These are phyloP conservation scores for Penicillium argentinense DNA, from an alignment of 495 filamentous ascomycete species.

Conservation along the genomic window DNA sequence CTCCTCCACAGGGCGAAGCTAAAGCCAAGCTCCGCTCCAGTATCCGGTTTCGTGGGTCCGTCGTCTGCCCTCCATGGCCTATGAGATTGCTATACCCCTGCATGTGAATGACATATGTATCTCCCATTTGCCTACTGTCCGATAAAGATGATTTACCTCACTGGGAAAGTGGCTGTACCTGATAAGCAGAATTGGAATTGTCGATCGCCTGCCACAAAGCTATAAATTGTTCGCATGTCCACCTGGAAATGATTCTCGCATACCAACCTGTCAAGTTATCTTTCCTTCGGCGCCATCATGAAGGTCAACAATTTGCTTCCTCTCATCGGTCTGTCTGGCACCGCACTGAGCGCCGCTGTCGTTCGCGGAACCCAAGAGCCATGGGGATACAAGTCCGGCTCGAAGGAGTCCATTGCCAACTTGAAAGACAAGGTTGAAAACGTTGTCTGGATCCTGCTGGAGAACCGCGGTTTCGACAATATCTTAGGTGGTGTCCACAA, in stretches of 20 bases:
- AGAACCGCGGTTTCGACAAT: conserved; percentile 50
- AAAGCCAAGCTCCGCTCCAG: background rate
- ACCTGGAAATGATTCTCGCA: conserved; percentile 14
- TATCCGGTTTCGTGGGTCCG: conserved; percentile 2
- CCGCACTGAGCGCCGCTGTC: conserved; percentile 21
- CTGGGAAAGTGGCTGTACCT: background rate
- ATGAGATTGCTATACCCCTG: background rate
- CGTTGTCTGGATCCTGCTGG: conserved; percentile 45
- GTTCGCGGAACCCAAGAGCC: conserved; percentile 8
- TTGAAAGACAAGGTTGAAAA: conserved; percentile 49
- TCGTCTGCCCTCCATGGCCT: background rate
- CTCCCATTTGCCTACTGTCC: conserved; percentile 2
- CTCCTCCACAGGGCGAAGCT: too few species aligned
- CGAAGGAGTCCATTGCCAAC: conserved; percentile 34
- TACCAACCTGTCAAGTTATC: conserved; percentile 1
- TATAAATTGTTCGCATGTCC: background rate
- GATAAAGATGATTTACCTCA: background rate
- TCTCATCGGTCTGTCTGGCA: conserved; percentile 24
- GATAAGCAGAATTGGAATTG: background rate
- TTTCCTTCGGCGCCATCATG: conserved; percentile 12
- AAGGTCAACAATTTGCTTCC: conserved; percentile 26
- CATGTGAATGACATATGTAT: conserved; percentile 5
- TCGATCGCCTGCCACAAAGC: background rate
- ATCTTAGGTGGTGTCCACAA: conserved; percentile 41
- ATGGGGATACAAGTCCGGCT: conserved; percentile 28